Conservation (phyloP, 1,139 yeast species). For the Blastobotrys arbuscula region DNA sequence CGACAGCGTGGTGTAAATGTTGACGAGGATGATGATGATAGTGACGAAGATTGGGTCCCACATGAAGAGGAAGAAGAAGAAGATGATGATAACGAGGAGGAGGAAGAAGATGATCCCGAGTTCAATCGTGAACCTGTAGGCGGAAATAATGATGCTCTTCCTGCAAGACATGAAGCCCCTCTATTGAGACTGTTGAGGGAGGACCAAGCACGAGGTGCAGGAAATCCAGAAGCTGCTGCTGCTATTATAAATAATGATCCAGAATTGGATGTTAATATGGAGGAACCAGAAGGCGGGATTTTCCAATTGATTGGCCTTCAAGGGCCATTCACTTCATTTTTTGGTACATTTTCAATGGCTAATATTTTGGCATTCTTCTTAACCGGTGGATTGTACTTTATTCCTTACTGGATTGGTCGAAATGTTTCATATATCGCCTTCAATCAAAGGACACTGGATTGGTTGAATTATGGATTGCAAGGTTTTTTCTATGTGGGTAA, state of each 20-base stretch:
- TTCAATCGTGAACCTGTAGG: background rate
- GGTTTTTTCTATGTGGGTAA: constrained; percentile 3
- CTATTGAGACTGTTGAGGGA: no score
- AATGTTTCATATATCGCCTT: constrained; percentile 10
- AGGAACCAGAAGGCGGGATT: constrained; percentile 22
- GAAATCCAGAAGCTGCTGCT: background rate
- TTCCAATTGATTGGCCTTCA: constrained; percentile 31
- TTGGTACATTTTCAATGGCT: constrained; percentile 21
- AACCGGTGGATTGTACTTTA: constrained; percentile 19
- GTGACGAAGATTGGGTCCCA: constrained; percentile 1
- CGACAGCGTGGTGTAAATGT: background rate
- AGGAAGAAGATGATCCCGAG: background rate
- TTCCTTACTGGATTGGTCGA: constrained; percentile 30
- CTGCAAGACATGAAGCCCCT: no score
- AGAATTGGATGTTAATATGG: constrained; percentile 13
- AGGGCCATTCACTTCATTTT: constrained; percentile 27
- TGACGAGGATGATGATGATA: background rate
- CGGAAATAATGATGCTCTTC: no score
- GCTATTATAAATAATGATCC: no score
- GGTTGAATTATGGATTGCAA: constrained; percentile 2
- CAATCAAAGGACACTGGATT: background rate
- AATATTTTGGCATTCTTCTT: constrained; percentile 19
- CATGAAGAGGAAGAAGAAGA: constrained; percentile 1
- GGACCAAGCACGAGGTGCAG: no score
- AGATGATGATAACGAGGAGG: background rate